phyloP scores from a whole-genome alignment of 176 grass and related monocot species.

The Carex pumila region DNA sequence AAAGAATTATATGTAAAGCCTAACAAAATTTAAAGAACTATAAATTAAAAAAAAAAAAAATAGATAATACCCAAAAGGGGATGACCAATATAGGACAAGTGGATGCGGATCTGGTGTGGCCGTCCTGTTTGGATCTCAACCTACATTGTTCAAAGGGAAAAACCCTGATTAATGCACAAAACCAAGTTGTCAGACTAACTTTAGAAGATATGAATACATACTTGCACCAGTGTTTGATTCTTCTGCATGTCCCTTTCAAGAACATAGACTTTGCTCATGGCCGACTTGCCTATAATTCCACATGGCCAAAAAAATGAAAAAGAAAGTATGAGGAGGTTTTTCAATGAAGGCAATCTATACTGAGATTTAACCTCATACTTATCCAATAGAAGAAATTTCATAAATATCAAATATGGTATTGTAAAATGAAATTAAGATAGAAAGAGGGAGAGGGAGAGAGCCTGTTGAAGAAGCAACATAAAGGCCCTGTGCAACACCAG shows the following conservation, averaged over 20 bases:
- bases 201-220: slow-evolving; percentile 15
- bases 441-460: slow-evolving; percentile 7
- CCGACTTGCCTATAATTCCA: slow-evolving; percentile 60
- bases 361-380: neutral
- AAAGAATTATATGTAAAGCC: slow-evolving; percentile 2
- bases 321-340: slow-evolving; percentile 6
- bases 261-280: slow-evolving; percentile 75
- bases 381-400: neutral
- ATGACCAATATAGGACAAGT: slow-evolving; percentile 70
- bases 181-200: slow-evolving; percentile 10
- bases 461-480: slow-evolving; percentile 75
- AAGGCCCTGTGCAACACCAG: slow-evolving; percentile 72
- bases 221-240: slow-evolving; percentile 77
- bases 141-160: slow-evolving; percentile 33
- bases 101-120: slow-evolving; percentile 83
- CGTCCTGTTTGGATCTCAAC: slow-evolving; percentile 86
- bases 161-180: slow-evolving; percentile 1
- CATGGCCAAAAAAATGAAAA: slow-evolving; percentile 11
- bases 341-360: neutral
- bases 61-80: slow-evolving; percentile 64
- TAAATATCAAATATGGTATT: neutral
- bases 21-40: neutral
- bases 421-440: neutral
- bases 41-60: neutral
- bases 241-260: slow-evolving; percentile 49